Evolutionary conservation across 1,284 basidiomycete species (phyloP).

Genomic region (Ustilago xerochloae): DNA sequence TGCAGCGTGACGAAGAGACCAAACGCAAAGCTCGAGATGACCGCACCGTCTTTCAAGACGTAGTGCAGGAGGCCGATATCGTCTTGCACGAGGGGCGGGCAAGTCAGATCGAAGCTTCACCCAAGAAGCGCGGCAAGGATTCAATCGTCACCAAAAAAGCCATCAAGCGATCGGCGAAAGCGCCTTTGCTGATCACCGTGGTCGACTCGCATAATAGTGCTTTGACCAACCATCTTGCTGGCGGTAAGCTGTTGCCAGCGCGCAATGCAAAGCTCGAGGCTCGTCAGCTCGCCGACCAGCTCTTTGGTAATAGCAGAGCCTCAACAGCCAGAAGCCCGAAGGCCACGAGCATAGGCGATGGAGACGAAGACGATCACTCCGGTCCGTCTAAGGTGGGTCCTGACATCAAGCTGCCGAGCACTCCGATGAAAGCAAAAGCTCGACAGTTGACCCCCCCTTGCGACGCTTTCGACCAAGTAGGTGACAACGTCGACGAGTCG

Average conservation of each 20-base stretch:
- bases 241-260: constrained; percentile 15
- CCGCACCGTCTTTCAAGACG: constrained; percentile 31
- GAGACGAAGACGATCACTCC: background rate
- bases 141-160: constrained; percentile 26
- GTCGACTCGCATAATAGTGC: background rate
- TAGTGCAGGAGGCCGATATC: constrained; percentile 32
- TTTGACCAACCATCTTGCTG: background rate
- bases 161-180: constrained; percentile 18
- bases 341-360: background rate
- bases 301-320: constrained; percentile 3
- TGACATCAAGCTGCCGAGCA: background rate
- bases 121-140: constrained; percentile 34
- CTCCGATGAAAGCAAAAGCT: constrained; percentile 7
- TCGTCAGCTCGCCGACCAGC: constrained; percentile 17
- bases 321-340: background rate
- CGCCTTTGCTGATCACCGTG: constrained; percentile 3
- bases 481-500: background rate
- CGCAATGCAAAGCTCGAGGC: constrained; percentile 15
- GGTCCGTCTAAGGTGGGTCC: no score
- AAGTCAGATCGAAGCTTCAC: constrained; percentile 30
- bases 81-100: constrained; percentile 29
- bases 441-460: background rate
- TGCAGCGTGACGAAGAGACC: constrained; percentile 6
- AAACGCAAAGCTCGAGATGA: constrained; percentile 7
- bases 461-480: background rate